phyloP scores from a whole-genome alignment of 2,329 filamentous ascomycete species.

The Botryotinia narcissicola region DNA sequence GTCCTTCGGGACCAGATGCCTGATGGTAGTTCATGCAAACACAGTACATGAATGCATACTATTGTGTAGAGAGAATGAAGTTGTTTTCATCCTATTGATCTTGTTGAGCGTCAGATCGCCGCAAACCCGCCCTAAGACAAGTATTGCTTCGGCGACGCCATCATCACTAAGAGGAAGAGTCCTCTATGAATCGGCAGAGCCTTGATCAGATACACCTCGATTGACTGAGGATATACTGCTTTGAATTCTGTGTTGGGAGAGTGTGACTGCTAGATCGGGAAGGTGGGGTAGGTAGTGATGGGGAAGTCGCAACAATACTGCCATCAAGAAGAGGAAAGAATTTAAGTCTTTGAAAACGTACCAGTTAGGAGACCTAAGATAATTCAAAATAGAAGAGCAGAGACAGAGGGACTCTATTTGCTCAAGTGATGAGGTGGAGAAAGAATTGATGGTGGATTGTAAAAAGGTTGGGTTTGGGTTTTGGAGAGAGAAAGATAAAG shows the following conservation, averaged over 20 bases:
- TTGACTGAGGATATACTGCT: not conserved
- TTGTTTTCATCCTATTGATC: not conserved
- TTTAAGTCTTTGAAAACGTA: not conserved
- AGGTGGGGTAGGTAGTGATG: not conserved
- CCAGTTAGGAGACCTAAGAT: not conserved
- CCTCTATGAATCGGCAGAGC: not conserved
- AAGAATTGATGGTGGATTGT: too few relatives aligned
- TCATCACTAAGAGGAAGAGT: not conserved
- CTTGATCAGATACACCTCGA: not conserved
- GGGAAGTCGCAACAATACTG: not conserved
- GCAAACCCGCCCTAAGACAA: not conserved
- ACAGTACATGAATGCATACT: not conserved
- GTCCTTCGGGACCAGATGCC: too few relatives aligned
- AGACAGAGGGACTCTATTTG: conserved; percentile 15
- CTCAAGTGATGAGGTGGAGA: not conserved
- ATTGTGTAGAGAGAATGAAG: not conserved
- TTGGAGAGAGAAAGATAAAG: not conserved
- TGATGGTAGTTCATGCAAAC: not conserved
- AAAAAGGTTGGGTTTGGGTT: not conserved
- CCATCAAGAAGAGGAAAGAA: not conserved
- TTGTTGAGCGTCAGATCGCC: not conserved
- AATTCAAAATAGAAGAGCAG: not conserved
- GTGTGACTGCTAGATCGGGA: not conserved
- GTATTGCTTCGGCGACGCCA: not conserved
- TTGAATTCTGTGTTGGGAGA: not conserved